A percentile compares a stretch with the other conserved stretches of the same genome.
These are phyloP conservation scores for Eragrostis curvula DNA, from an alignment of 176 grass and related monocot genomes.

Conservation along the genomic window DNA sequence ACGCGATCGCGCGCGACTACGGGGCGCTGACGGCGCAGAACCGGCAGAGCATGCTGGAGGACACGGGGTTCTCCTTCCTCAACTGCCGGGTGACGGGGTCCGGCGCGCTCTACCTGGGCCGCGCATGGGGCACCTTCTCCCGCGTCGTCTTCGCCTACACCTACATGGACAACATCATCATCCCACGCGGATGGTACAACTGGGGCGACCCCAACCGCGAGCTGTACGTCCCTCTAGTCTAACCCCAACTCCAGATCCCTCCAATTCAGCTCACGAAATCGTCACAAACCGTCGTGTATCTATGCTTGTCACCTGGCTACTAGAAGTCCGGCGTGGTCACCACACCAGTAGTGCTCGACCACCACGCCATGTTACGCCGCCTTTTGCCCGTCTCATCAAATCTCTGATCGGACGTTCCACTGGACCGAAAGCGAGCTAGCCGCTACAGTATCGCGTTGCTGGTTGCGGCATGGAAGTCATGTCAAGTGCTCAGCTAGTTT, in stretches of 20 bases:
- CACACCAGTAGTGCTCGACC: background rate
- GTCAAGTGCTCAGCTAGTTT: background rate
- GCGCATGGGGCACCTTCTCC: constrained; percentile 93
- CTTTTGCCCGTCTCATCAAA: background rate
- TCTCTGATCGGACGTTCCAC: background rate
- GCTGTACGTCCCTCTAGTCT: background rate
- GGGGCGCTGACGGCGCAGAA: constrained; percentile 91
- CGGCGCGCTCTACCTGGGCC: constrained; percentile 85
- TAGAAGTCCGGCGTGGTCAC: background rate
- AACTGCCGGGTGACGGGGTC: constrained; percentile 92
- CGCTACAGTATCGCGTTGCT: background rate
- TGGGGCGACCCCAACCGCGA: constrained; percentile 80
- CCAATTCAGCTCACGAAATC: background rate
- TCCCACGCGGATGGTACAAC: constrained; percentile 87
- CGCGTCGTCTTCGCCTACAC: constrained; percentile 95
- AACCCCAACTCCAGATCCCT: background rate
- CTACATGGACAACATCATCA: constrained; percentile 97
- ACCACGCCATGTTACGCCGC: background rate
- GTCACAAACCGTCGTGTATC: background rate
- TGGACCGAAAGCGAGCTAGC: background rate
- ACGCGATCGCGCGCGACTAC: constrained; percentile 76
- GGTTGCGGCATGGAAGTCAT: background rate
- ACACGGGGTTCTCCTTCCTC: constrained; percentile 96
- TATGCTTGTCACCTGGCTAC: background rate
- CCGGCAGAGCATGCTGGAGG: constrained; percentile 78